Conservation (phyloP, 1,139 yeast genomes). For the Saccharomyces hybrid region DNA sequence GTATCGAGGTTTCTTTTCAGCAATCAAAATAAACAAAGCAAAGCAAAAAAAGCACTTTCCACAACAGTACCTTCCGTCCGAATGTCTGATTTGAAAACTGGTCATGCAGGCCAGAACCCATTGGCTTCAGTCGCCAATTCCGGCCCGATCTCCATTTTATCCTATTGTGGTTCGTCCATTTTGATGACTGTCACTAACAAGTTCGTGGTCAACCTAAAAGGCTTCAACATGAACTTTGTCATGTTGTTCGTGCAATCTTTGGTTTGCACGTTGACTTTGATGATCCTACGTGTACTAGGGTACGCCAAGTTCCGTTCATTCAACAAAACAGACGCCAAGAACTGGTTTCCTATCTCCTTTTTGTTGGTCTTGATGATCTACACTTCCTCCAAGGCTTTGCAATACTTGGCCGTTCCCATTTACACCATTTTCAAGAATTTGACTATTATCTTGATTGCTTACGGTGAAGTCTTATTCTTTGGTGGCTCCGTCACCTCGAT, state of each 20-base stretch:
- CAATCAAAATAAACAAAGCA: too few species aligned
- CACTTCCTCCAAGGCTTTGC: conserved; percentile 92
- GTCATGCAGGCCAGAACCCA: conserved; percentile 19
- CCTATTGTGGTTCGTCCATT: conserved; percentile 88
- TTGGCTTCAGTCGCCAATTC: conserved; percentile 52
- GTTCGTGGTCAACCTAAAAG: conserved; percentile 75
- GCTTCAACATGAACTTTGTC: conserved; percentile 86
- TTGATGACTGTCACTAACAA: conserved; percentile 98
- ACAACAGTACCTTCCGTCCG: not conserved
- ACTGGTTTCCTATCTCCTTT: conserved; percentile 91
- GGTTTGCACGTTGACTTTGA: conserved; percentile 73
- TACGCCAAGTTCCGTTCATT: conserved; percentile 81
- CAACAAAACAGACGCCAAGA: conserved; percentile 81
- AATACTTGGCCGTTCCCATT: conserved; percentile 84
- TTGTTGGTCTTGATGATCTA: conserved; percentile 89
- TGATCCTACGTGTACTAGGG: conserved; percentile 61
- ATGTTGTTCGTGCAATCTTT: conserved; percentile 73
- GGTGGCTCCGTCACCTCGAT: conserved; percentile 87
- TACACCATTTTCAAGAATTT: conserved; percentile 96
- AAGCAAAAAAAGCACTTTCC: too few species aligned
- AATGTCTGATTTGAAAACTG: conserved; percentile 29
- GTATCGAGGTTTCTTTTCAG: too few species aligned
- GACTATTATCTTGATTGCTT: conserved; percentile 92
- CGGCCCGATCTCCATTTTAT: conserved; percentile 76
- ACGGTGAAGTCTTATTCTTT: conserved; percentile 96